Conservation (phyloP, 495 filamentous ascomycete genomes). For the Tuber calosporum region DNA sequence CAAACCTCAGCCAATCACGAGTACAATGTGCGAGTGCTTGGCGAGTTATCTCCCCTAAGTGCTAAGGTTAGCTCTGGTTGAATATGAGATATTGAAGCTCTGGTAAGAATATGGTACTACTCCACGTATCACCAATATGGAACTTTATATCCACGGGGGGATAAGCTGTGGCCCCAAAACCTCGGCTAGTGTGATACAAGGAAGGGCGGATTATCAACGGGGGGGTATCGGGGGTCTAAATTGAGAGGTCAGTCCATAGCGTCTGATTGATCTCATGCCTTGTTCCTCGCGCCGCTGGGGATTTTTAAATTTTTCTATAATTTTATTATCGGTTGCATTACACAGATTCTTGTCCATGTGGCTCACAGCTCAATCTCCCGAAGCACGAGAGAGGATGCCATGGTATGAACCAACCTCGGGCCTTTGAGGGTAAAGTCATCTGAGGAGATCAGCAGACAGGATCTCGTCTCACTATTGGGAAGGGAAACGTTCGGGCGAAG, state of each 20-base stretch:
- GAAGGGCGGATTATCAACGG: neutral
- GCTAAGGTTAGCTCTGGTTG: too few species aligned
- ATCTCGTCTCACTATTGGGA: neutral
- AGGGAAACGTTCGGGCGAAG: neutral
- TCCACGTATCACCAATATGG: neutral
- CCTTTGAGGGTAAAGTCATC: neutral
- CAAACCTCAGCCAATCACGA: too few species aligned
- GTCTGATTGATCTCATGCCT: neutral
- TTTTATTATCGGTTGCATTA: too few species aligned
- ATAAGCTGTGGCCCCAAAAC: neutral
- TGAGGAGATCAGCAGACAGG: neutral
- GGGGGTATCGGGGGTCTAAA: too few species aligned
- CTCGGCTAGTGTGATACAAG: neutral
- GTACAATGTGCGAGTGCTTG: too few species aligned
- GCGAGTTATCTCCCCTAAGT: too few species aligned
- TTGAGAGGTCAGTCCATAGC: neutral
- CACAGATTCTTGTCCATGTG: neutral
- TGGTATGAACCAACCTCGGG: neutral
- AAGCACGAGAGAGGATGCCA: neutral
- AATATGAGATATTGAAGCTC: too few species aligned
- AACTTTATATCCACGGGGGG: neutral
- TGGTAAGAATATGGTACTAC: too few species aligned
- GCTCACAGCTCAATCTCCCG: neutral
- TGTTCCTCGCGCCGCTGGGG: neutral
- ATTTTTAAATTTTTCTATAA: too few species aligned